Conservation (phyloP, 345 rosid genomes). For the Viola odorata region DNA sequence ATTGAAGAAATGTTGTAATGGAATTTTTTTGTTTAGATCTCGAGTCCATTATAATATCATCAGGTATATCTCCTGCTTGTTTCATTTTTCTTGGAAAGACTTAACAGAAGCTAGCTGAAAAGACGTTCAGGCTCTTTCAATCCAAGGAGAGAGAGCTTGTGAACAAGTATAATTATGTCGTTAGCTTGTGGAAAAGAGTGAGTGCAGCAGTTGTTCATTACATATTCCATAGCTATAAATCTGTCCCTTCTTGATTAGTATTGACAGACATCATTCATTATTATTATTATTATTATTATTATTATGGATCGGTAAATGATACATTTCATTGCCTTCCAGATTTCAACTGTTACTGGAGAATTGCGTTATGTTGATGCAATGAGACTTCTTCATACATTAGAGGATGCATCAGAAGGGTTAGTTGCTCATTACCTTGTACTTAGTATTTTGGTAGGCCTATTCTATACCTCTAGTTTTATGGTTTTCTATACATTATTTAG, state of each 20-base stretch:
- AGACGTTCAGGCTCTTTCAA: constrained; percentile 58
- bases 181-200: constrained; percentile 90
- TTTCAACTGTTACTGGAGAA: constrained; percentile 69
- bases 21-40: neutral
- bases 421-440: constrained; percentile 4
- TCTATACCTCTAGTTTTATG: too few species aligned
- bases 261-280: too few species aligned
- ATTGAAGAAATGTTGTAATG: too few species aligned
- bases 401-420: constrained; percentile 71
- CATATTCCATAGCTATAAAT: constrained; percentile 1
- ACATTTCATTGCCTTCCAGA: constrained; percentile 36
- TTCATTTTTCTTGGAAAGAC: constrained; percentile 14
- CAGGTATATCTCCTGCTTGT: neutral
- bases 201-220: constrained; percentile 21
- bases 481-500: too few species aligned
- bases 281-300: too few species aligned
- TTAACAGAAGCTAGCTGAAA: constrained; percentile 62
- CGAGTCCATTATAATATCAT: neutral
- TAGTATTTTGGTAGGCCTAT: neutral
- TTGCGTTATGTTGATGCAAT: constrained; percentile 75
- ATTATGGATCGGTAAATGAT: neutral
- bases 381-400: constrained; percentile 61
- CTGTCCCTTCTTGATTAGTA: neutral
- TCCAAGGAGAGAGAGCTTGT: constrained; percentile 70
- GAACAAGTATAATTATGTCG: constrained; percentile 75